These are phyloP conservation scores for Nakazawaea sp. DNA, from an alignment of 805 yeast species.

Conservation along the genomic window DNA sequence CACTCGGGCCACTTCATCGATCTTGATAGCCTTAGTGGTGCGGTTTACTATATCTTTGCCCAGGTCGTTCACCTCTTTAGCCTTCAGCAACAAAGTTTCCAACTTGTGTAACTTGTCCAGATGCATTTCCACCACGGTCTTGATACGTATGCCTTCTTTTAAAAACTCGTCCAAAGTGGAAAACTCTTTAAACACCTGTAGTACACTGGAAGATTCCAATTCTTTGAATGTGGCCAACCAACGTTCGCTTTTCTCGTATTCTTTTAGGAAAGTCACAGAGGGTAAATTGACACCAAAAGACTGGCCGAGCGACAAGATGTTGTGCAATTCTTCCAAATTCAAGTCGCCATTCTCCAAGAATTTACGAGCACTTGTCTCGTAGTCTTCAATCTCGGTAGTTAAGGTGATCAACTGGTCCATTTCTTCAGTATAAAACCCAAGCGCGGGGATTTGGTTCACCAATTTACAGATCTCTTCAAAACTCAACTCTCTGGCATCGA, in stretches of 20 bases:
- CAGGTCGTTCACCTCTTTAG: conserved; percentile 12
- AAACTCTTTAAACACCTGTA: conserved; percentile 4
- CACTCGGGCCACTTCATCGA: not conserved
- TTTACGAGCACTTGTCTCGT: conserved; percentile 36
- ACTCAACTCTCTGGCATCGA: conserved; percentile 14
- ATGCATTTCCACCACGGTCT: conserved; percentile 12
- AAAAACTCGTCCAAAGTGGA: conserved; percentile 11
- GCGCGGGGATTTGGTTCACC: conserved; percentile 37
- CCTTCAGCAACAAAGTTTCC: conserved; percentile 12
- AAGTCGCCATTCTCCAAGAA: conserved; percentile 8
- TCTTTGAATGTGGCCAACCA: conserved; percentile 31
- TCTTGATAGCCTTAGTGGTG: not conserved
- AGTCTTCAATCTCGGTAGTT: conserved; percentile 43
- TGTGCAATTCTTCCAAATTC: conserved; percentile 35
- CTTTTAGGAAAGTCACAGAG: conserved; percentile 33
- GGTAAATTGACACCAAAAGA: conserved; percentile 53
- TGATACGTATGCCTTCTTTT: conserved; percentile 18
- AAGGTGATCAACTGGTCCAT: conserved; percentile 51
- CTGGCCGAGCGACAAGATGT: conserved; percentile 49
- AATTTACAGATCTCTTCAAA: conserved; percentile 30
- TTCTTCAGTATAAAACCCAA: conserved; percentile 51
- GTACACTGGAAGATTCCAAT: conserved; percentile 17
- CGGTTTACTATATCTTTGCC: conserved; percentile 1
- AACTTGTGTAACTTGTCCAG: conserved; percentile 11
- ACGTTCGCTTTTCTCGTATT: conserved; percentile 26